phyloP scores from a whole-genome alignment of 2,329 filamentous ascomycete species.

The Xylariaceae sp. region DNA sequence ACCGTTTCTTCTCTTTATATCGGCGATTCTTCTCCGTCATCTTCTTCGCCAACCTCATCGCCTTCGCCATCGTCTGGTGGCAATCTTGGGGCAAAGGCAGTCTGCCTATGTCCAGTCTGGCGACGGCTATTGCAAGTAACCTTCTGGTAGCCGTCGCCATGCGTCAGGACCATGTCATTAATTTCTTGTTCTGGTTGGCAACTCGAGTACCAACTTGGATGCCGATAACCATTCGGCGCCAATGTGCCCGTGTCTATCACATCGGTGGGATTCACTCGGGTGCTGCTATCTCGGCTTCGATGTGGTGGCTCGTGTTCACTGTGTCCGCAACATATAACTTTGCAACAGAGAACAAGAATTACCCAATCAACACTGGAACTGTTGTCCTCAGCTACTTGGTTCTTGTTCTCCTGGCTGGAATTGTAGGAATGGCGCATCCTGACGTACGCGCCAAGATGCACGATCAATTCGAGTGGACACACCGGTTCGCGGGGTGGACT shows the following conservation, averaged over 20 bases:
- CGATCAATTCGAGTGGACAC: constrained; percentile 60
- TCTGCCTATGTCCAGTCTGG: constrained; percentile 24
- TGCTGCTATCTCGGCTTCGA: constrained; percentile 35
- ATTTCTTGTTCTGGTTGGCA: constrained; percentile 41
- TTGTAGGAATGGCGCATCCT: constrained; percentile 17
- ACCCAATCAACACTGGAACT: constrained; percentile 11
- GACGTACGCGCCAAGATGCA: constrained; percentile 15
- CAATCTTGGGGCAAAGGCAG: constrained; percentile 15
- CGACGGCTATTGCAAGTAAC: constrained; percentile 42
- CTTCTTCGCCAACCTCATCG: constrained; percentile 45
- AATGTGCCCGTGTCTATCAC: constrained; percentile 48
- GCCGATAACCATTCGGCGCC: constrained; percentile 44
- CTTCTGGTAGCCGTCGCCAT: constrained; percentile 46
- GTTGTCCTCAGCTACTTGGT: constrained; percentile 15
- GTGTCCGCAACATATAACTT: constrained; percentile 29
- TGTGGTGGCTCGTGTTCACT: constrained; percentile 42
- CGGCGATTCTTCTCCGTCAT: constrained; percentile 52
- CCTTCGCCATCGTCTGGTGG: constrained; percentile 39
- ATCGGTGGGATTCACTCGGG: constrained; percentile 49
- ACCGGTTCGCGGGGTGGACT: constrained; percentile 71
- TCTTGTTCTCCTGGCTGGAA: constrained; percentile 12
- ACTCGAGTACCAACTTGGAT: constrained; percentile 40
- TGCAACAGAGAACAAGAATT: constrained; percentile 9
- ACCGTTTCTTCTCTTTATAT: constrained; percentile 46
- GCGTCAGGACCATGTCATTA: constrained; percentile 50